Evolutionary conservation across 2,329 filamentous ascomycete species (phyloP).

Genomic region (Fusarium brachygibbosum): DNA sequence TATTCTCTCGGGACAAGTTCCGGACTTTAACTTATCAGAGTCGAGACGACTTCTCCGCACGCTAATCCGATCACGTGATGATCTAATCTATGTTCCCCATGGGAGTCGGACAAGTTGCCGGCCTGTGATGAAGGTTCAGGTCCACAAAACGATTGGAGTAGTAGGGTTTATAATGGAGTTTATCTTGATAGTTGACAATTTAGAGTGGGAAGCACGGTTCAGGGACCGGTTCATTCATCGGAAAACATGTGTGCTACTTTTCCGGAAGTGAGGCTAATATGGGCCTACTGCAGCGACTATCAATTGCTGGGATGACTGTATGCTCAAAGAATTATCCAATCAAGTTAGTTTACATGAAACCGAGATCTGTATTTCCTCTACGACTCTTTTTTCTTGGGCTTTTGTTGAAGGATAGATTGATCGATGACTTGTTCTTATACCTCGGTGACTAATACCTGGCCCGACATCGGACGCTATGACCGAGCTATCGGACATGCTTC

Average conservation of each 20-base stretch:
- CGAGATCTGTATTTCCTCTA: background rate
- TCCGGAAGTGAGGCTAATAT: background rate
- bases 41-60: constrained; percentile 3
- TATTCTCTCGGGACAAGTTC: constrained; percentile 36
- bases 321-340: background rate
- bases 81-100: background rate
- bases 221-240: background rate
- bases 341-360: background rate
- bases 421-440: too few species aligned
- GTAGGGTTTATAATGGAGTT: background rate
- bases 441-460: background rate
- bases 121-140: background rate
- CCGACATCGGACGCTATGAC: constrained; percentile 23
- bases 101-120: constrained; percentile 26
- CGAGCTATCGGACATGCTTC: constrained; percentile 26
- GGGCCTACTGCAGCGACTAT: background rate
- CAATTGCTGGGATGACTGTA: background rate
- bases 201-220: constrained; percentile 5
- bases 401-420: background rate
- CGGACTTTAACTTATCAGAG: constrained; percentile 19
- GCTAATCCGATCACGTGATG: constrained; percentile 31
- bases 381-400: background rate
- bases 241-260: background rate
- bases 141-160: constrained; percentile 4
- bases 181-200: background rate